Evolutionary conservation across 192 early-diverging fungal species (phyloP), one percentile per base, ranked within the genome.

Genomic region (Rhizophlyctis rosea): DNA sequence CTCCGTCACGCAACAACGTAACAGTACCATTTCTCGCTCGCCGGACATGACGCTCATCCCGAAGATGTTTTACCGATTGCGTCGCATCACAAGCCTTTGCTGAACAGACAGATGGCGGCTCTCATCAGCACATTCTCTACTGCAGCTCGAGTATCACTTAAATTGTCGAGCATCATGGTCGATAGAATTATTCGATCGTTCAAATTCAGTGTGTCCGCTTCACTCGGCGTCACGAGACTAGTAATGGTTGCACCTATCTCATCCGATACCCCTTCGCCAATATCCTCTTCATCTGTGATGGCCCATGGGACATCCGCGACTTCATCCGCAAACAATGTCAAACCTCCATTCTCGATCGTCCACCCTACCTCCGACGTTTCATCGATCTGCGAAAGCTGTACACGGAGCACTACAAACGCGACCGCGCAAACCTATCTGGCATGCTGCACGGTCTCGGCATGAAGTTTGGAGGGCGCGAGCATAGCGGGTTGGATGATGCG

Each of bases 401-500:
- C 72, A 44, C 74, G 2, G 68, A 82, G 18, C 80, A 75, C 54
- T 89, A 85, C 66, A 69, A 76, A 2, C 47, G 71, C 30, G 61
- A 65, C 23, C 57, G 72, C 44, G 54, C 61, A 5, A 90, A 87
- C 59, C 77, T 94, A 29, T 59, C 54, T 11, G 76, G 68, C 0
- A 94, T 92, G 91, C 69, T 95, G 27, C 25, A 27, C 13, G 60
- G 57, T 16, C 54, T 92, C 11, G 78, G 77, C 0, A 69, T 90
- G 75, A 18, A 54, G 24, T 93, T 95, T 68, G 73, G 80, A 49
- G 93, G 93, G 7, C 62, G 81, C 54, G 73, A 83, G 61, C 93
- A 94, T 72, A 86, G 79, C 23, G 93, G 93, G 13, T 75, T 91
- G 58, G 91, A 92, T 70, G 91, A 95, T 67, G 76, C 91, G 2